Percentiles rank a stretch among this genome's conserved stretches.
Evolutionary conservation across 1,284 basidiomycete species (phyloP).

Genomic region (Porogramme epimiltina): DNA sequence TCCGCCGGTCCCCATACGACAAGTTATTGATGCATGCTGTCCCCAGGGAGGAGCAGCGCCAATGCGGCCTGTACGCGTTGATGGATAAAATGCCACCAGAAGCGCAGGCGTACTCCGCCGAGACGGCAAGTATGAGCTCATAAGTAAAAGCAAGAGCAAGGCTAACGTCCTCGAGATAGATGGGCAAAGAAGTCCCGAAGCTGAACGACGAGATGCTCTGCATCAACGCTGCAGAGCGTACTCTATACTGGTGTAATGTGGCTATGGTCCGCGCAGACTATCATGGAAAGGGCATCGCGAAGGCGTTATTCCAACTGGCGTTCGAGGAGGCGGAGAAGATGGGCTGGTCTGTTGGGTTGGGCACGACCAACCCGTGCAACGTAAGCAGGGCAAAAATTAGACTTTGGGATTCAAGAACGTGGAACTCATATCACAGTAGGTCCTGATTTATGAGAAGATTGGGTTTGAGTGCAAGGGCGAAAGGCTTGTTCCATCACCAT

Average conservation of each 20-base stretch:
- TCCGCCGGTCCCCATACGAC: not conserved
- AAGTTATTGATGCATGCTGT: not conserved
- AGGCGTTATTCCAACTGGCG: conserved; percentile 16
- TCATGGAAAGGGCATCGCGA: conserved; percentile 21
- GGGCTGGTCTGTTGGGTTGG: conserved; percentile 12
- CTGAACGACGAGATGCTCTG: conserved; percentile 12
- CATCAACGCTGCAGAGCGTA: conserved; percentile 15
- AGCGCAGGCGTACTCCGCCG: conserved; percentile 14
- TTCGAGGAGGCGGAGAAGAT: conserved; percentile 17
- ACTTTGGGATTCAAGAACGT: too few relatives aligned
- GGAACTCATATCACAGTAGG: not conserved
- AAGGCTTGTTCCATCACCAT: not conserved
- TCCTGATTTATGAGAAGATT: not conserved
- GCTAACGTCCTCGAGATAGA: not conserved
- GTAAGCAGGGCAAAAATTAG: too few relatives aligned
- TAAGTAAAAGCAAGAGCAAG: too few relatives aligned
- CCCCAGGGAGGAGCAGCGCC: conserved; percentile 18
- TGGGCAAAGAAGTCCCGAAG: conserved; percentile 14
- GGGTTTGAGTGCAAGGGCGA: not conserved
- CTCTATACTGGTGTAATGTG: conserved; percentile 20
- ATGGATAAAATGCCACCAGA: conserved; percentile 16
- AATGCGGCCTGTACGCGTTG: conserved; percentile 9
- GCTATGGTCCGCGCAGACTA: conserved; percentile 22
- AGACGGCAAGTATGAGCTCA: conserved; percentile 2
- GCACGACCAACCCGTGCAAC: conserved; percentile 18